Evolutionary conservation across 1,284 basidiomycete genomes (phyloP).

Genomic region (Ustilago shanxiensis): DNA sequence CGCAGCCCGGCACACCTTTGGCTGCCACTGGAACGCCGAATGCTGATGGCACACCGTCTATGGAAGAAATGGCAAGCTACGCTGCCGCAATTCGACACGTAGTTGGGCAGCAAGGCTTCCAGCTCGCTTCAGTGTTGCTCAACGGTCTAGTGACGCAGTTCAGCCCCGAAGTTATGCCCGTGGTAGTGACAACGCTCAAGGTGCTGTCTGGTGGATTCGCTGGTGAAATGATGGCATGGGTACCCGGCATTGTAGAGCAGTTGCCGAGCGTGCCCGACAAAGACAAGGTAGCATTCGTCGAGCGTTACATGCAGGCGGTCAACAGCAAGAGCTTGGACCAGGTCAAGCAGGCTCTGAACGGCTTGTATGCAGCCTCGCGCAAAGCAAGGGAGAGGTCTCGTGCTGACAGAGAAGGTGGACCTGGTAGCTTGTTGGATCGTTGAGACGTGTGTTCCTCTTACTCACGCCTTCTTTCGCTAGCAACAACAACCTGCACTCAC

Average conservation of each 20-base stretch:
- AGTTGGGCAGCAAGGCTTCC: slow-evolving; percentile 81
- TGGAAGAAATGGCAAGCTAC: slow-evolving; percentile 77
- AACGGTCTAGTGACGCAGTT: slow-evolving; percentile 81
- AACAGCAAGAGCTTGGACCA: slow-evolving; percentile 39
- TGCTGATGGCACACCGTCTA: slow-evolving; percentile 65
- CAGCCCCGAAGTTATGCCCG: slow-evolving; percentile 84
- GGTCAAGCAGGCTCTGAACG: slow-evolving; percentile 54
- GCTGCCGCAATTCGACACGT: slow-evolving; percentile 78
- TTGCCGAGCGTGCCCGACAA: slow-evolving; percentile 79
- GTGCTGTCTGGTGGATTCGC: slow-evolving; percentile 79
- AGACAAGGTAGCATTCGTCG: slow-evolving; percentile 81
- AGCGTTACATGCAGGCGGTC: slow-evolving; percentile 66
- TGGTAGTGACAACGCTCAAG: slow-evolving; percentile 83
- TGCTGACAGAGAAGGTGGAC: slow-evolving; percentile 25
- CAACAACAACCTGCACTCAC: neutral
- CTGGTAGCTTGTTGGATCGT: slow-evolving; percentile 34
- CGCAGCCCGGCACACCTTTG: slow-evolving; percentile 41
- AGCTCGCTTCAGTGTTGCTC: slow-evolving; percentile 80
- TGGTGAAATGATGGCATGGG: slow-evolving; percentile 79
- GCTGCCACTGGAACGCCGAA: slow-evolving; percentile 19
- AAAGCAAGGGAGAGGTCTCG: slow-evolving; percentile 58
- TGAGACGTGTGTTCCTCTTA: slow-evolving; percentile 1
- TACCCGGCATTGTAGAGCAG: slow-evolving; percentile 79
- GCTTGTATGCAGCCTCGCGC: slow-evolving; percentile 57
- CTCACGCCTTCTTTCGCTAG: neutral